Evolutionary conservation across 768 basidiomycete species (phyloP), one percentile per base, ranked within the genome.

Genomic region (Mycena rebaudengoi): DNA sequence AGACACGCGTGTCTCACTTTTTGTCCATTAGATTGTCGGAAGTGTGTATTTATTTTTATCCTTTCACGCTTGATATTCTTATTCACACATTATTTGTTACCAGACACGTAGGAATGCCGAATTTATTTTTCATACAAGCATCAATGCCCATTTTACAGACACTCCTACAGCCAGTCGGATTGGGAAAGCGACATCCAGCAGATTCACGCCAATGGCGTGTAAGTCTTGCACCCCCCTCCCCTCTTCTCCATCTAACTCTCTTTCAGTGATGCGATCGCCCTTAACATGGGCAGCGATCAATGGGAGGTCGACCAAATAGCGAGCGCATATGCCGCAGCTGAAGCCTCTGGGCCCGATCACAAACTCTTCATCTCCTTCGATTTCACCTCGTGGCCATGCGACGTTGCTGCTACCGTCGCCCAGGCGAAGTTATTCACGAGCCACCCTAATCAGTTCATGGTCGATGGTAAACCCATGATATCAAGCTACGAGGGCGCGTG

Each of bases 401-500:
- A 76, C 67, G 74, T 83, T 25, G 74, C 71, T 50, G 74, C 79
- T 44, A 67, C 82, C 28, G 79, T 88, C 23, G 73, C 75, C 26
- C 75, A 77, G 39, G 80, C 86, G 55, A 81, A 82, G 8, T 76
- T 74, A 14, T 89, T 85, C 65, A 75, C 81, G 3, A 67, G 70
- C 5, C 83, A 89, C 67, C 82, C 85, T 0, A 83, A 78, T 57
- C 89, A 91, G 69, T 84, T 88, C 71, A 80, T 74, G 26, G 80
- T 86, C 57, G 75, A 85, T 48, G 83, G 83, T 12, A 85, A 83
- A 69, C 76, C 81, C 4, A 80, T 91, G 68, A 82, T 90, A 4
- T 88, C 87, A 10, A 89, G 88, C 21, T 91, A 85, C 69, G 77
- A 80, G 51, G 90, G 86, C 39, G 85, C 85, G 66, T 86, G 84